Evolutionary conservation across 2,329 filamentous ascomycete genomes (phyloP).

Genomic region (Passalora sequoiae): DNA sequence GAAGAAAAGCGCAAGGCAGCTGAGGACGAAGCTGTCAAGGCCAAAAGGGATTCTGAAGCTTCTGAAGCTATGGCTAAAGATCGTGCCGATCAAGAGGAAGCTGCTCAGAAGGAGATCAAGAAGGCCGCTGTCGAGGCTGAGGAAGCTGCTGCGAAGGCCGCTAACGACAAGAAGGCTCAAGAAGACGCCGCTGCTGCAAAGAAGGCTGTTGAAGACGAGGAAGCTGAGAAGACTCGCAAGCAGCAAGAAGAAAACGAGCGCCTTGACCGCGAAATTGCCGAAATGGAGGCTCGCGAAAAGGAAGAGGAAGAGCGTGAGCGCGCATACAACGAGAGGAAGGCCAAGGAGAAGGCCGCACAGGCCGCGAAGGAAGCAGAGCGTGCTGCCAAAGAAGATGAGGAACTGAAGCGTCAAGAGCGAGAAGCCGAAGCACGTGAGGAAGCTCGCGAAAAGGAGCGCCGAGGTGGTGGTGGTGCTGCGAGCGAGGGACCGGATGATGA

Average conservation of each 20-base stretch:
- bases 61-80: conserved; percentile 48
- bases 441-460: conserved; percentile 36
- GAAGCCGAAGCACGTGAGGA: conserved; percentile 47
- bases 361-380: conserved; percentile 50
- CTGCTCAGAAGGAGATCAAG: conserved; percentile 38
- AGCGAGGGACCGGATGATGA: conserved; percentile 31
- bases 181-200: conserved; percentile 33
- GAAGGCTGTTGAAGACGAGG: conserved; percentile 30
- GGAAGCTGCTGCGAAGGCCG: conserved; percentile 46
- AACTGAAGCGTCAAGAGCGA: conserved; percentile 45
- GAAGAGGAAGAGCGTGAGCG: conserved; percentile 39
- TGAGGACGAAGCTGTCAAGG: conserved; percentile 49
- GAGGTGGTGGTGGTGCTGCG: conserved; percentile 18
- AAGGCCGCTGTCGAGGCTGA: conserved; percentile 38
- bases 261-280: conserved; percentile 57
- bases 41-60: conserved; percentile 44
- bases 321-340: conserved; percentile 68
- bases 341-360: conserved; percentile 48
- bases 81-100: conserved; percentile 20
- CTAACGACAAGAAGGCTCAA: conserved; percentile 34
- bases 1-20: conserved; percentile 37
- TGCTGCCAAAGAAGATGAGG: conserved; percentile 51
- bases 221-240: conserved; percentile 30
- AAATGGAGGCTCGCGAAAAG: conserved; percentile 44
- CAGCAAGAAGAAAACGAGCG: conserved; percentile 41